These are phyloP conservation scores for Albophoma yamanashiensis DNA, from an alignment of 2,329 filamentous ascomycete genomes.

Conservation along the genomic window DNA sequence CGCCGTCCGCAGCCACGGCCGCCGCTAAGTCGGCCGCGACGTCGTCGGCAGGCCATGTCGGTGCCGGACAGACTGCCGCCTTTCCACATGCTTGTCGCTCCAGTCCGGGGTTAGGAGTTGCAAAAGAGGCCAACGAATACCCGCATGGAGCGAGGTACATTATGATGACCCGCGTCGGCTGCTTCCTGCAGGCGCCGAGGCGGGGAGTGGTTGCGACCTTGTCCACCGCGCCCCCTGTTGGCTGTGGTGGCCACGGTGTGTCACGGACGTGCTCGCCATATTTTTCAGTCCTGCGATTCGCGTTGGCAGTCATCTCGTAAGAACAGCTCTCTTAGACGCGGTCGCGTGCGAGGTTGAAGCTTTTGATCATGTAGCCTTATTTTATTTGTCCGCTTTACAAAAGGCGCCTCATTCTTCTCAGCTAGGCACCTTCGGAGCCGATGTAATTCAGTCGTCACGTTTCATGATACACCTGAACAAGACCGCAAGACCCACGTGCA, in stretches of 20 bases:
- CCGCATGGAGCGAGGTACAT: conserved; percentile 13
- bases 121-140: conserved; percentile 20
- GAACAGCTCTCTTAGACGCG: conserved; percentile 1
- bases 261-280: conserved; percentile 1
- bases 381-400: conserved; percentile 20
- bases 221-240: neutral
- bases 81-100: conserved; percentile 16
- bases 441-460: conserved; percentile 35
- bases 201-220: neutral
- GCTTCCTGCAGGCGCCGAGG: conserved; percentile 4
- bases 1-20: conserved; percentile 82
- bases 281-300: neutral
- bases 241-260: neutral
- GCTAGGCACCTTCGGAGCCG: conserved; percentile 28
- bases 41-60: conserved; percentile 12
- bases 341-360: conserved; percentile 3
- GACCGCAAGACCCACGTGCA: neutral
- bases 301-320: conserved; percentile 1
- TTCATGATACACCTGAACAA: conserved; percentile 21
- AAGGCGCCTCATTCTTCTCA: conserved; percentile 19
- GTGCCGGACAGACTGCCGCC: conserved; percentile 16
- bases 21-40: conserved; percentile 52
- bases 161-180: conserved; percentile 19
- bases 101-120: conserved; percentile 23
- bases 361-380: conserved; percentile 23